phyloP scores from a whole-genome alignment of 176 grass and related monocot genomes.

The Chloris gayana region DNA sequence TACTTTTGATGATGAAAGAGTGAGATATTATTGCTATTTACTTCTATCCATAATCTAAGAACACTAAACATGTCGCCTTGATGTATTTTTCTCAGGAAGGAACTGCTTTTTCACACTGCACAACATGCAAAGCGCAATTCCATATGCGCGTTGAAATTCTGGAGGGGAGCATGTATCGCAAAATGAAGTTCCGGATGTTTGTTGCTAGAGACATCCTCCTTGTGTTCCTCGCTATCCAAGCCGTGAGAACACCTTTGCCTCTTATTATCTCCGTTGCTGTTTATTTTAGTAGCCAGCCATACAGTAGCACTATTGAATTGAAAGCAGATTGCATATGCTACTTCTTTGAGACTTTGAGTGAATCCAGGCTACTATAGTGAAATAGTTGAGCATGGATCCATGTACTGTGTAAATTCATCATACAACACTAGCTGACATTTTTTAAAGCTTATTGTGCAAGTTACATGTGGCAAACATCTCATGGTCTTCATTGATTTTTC shows the following conservation, averaged over 20 bases:
- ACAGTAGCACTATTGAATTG: background rate
- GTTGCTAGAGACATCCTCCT: constrained; percentile 72
- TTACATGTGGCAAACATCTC: background rate
- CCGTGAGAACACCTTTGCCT: constrained; percentile 49
- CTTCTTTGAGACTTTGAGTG: background rate
- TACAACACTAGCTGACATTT: too few species aligned
- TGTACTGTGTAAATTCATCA: too few species aligned
- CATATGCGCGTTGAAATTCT: constrained; percentile 65
- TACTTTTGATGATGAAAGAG: background rate
- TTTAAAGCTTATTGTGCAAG: too few species aligned
- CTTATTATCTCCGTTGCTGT: background rate
- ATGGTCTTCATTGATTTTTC: constrained; percentile 9
- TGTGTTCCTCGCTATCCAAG: constrained; percentile 74
- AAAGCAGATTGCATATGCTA: background rate
- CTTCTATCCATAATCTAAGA: background rate
- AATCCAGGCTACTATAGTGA: background rate
- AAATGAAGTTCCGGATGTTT: constrained; percentile 77
- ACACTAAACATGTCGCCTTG: constrained; percentile 3
- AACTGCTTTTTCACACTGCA: constrained; percentile 82
- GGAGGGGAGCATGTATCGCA: constrained; percentile 60
- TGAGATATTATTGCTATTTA: background rate
- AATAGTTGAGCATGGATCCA: too few species aligned
- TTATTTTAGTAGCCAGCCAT: constrained; percentile 15
- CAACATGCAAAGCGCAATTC: constrained; percentile 83
- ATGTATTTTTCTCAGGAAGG: constrained; percentile 69